phyloP scores from a whole-genome alignment of 495 filamentous ascomycete genomes.

The Glonium stellatum region DNA sequence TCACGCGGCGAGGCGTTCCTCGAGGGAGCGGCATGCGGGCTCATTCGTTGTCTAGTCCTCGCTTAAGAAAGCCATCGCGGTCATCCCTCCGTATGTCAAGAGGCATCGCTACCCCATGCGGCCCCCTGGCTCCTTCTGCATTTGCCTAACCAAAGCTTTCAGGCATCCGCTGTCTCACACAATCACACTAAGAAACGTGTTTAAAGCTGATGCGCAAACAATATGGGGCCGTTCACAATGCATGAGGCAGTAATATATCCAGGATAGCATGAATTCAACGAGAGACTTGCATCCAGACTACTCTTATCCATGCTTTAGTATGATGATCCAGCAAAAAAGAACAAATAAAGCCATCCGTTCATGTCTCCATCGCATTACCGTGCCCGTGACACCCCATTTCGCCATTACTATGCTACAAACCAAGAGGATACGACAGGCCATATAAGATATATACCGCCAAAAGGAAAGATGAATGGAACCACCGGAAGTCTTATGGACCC shows the following conservation, averaged over 20 bases:
- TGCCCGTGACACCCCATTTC: not conserved
- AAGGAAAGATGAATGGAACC: constrained; percentile 2
- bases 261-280: constrained; percentile 4
- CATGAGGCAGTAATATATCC: not conserved
- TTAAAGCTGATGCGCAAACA: not conserved
- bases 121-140: too few species aligned
- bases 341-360: constrained; percentile 1
- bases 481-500: not conserved
- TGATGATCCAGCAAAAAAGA: not conserved
- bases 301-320: constrained; percentile 3
- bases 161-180: too few species aligned
- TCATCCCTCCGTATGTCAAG: not conserved
- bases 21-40: too few species aligned
- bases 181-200: too few species aligned
- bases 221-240: not conserved
- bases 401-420: not conserved
- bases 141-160: too few species aligned
- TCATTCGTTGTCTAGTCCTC: not conserved
- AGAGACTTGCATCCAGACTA: constrained; percentile 1
- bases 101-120: too few species aligned
- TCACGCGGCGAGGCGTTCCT: constrained; percentile 22
- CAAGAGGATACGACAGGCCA: not conserved
- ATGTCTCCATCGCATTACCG: not conserved
- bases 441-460: constrained; percentile 1
- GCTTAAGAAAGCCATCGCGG: constrained; percentile 13